Percentiles rank a stretch among this genome's conserved stretches.
These are phyloP conservation scores for Alectoria sarmentosa DNA, from an alignment of 495 filamentous ascomycete genomes.

Conservation along the genomic window DNA sequence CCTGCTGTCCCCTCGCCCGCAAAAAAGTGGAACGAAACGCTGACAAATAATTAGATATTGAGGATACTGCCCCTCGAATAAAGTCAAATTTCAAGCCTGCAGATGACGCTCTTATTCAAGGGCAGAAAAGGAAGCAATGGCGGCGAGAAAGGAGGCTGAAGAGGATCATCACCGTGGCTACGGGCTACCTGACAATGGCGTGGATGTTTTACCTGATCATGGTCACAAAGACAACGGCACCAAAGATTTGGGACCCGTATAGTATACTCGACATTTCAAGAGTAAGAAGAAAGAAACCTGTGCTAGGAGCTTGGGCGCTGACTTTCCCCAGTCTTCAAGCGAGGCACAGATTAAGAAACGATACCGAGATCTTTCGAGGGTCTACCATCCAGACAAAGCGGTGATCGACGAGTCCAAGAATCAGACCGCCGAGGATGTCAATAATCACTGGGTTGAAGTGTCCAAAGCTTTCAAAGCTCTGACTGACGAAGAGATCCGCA, in stretches of 20 bases:
- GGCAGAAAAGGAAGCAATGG: conserved; percentile 79
- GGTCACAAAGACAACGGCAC: conserved; percentile 61
- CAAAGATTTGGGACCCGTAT: conserved; percentile 94
- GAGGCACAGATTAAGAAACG: conserved; percentile 87
- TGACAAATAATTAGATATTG: conserved; percentile 41
- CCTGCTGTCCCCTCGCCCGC: conserved; percentile 16
- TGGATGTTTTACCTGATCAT: conserved; percentile 89
- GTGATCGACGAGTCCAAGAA: conserved; percentile 75
- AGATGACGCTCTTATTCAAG: conserved; percentile 75
- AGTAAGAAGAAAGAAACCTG: conserved; percentile 39
- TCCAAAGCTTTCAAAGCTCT: conserved; percentile 96
- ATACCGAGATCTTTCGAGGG: conserved; percentile 78
- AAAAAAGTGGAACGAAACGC: neutral
- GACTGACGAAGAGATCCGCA: conserved; percentile 92
- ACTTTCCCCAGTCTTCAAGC: conserved; percentile 53
- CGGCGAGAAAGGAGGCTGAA: conserved; percentile 85
- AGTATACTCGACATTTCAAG: conserved; percentile 80
- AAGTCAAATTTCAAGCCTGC: conserved; percentile 71
- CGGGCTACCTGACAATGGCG: conserved; percentile 79
- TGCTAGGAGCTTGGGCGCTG: neutral
- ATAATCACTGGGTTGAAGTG: conserved; percentile 83
- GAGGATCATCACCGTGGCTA: conserved; percentile 65
- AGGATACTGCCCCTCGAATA: conserved; percentile 61
- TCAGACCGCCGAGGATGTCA: conserved; percentile 78
- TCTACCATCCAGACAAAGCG: conserved; percentile 89